phyloP scores from a whole-genome alignment of 495 filamentous ascomycete species.

The Penicillium daleae region DNA sequence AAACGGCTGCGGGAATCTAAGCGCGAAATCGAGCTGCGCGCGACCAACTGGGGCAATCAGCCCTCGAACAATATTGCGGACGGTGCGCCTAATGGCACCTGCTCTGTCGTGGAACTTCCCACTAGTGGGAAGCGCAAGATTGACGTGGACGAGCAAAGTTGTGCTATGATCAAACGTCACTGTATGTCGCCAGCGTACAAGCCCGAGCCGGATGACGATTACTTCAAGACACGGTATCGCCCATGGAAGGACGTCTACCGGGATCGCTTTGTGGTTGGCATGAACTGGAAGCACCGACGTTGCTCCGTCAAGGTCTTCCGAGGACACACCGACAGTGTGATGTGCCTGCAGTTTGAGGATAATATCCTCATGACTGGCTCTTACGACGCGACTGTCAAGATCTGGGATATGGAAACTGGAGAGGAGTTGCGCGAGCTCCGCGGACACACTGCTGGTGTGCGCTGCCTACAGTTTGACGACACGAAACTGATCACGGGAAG shows the following conservation, averaged over 20 bases:
- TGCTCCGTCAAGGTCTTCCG: constrained; percentile 80
- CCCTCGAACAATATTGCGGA: constrained; percentile 28
- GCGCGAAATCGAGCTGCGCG: constrained; percentile 77
- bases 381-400: constrained; percentile 92
- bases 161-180: constrained; percentile 43
- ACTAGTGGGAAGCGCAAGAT: constrained; percentile 45
- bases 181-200: constrained; percentile 37
- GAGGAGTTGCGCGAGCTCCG: constrained; percentile 79
- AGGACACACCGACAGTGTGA: constrained; percentile 93
- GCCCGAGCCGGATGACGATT: constrained; percentile 41
- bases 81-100: constrained; percentile 22
- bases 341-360: constrained; percentile 95
- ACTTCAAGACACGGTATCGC: constrained; percentile 56
- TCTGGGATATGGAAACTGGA: constrained; percentile 91
- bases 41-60: constrained; percentile 52
- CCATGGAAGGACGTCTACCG: constrained; percentile 96
- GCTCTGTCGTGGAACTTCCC: constrained; percentile 26
- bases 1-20: constrained; percentile 88
- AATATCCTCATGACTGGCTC: constrained; percentile 91
- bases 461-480: constrained; percentile 92
- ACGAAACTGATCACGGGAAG: constrained; percentile 85
- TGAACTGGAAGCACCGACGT: constrained; percentile 94
- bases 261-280: constrained; percentile 85
- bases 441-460: constrained; percentile 81
- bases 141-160: constrained; percentile 33